Evolutionary conservation across 116 monocot genomes (phyloP), one percentile per base, ranked within the genome.

Genomic region (Posidonia oceanica): DNA sequence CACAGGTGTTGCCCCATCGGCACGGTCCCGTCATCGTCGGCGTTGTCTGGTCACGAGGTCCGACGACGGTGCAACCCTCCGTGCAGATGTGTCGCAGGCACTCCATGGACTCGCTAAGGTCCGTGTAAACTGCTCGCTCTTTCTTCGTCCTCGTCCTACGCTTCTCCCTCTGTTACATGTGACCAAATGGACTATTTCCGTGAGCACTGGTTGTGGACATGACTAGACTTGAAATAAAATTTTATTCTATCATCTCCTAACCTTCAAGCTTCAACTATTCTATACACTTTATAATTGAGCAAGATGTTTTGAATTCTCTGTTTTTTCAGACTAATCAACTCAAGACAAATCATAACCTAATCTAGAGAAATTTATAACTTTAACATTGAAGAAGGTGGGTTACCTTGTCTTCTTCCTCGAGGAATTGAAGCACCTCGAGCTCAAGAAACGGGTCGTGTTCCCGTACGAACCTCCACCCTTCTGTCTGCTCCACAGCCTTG

Each of bases 381-480:
- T n/a, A n/a, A 64, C 44, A 18, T 44, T 44, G 48, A 29, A 29
- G 29, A 29, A 29, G 29, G 51, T 61, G 68, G 68, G 59, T 54
- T 74, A 90, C 90, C 86, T 75, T 76, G 1, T 88, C 84, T 4
- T 38, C 36, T 5, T 91, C 88, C 6, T 84, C 66, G 18, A 91
- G 52, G 67, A 77, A 75, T 20, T 80, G 81, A 17, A 88, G 70
- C 41, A 95, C 57, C 76, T 95, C 83, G 29, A 91, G 80, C 75
- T 88, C 95, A 5, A 95, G 83, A 37, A 70, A 58, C 0, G 83
- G 81, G 22, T 95, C 95, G n/a, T 88, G 76, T 54, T 61, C 66
- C 67, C 76, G 85, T 3, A 88, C 55, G 75, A 95, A 95, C 5
- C 79, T 79, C 91, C 91, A 95, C 11, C 80, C 88, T 29, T 88